These are phyloP conservation scores for Gynochthodes officinalis DNA, from an alignment of 257 asterid species.

Conservation along the genomic window DNA sequence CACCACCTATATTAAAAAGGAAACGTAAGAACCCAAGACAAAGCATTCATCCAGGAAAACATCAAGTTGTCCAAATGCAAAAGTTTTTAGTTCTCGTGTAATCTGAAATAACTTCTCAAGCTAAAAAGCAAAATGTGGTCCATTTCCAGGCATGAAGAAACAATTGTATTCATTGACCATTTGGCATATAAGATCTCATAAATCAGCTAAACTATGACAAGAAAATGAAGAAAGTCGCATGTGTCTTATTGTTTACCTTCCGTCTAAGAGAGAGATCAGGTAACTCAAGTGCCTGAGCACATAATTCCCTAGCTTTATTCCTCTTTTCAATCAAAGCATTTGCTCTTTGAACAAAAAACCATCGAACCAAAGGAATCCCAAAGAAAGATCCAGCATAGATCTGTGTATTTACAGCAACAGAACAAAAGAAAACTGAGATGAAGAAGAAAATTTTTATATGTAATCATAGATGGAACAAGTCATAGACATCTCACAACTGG, in stretches of 20 bases:
- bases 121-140: background rate
- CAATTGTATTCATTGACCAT: background rate
- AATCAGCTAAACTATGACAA: background rate
- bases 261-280: conserved; percentile 73
- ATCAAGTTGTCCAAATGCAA: background rate
- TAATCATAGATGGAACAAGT: background rate
- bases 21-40: background rate
- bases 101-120: background rate
- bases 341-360: conserved; percentile 62
- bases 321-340: conserved; percentile 64
- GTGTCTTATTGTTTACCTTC: conserved; percentile 53
- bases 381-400: conserved; percentile 95
- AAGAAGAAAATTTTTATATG: background rate
- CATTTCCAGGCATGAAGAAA: background rate
- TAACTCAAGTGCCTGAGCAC: conserved; percentile 64
- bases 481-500: background rate
- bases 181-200: background rate
- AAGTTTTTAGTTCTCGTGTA: background rate
- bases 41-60: background rate
- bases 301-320: conserved; percentile 63
- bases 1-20: background rate
- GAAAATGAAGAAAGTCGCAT: background rate
- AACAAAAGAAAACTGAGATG: background rate
- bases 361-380: conserved; percentile 78
- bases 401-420: conserved; percentile 41